Conservation (phyloP, 2,329 filamentous ascomycete genomes). For the Madurella fahalii region DNA sequence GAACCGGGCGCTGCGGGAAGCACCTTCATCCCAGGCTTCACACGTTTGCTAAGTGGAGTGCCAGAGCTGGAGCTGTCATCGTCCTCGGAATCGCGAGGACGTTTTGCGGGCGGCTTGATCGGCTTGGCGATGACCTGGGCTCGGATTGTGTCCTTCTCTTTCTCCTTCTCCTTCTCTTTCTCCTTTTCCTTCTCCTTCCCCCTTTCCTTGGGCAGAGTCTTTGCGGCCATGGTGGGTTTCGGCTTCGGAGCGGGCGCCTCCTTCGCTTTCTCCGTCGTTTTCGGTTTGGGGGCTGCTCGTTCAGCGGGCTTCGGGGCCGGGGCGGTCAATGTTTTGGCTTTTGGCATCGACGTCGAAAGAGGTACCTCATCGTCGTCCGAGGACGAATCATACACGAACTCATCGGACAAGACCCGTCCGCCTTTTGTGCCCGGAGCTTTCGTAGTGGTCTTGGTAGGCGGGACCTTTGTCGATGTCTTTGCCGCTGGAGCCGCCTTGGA, state of each 20-base stretch:
- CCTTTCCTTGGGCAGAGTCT: constrained; percentile 7
- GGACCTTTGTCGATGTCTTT: constrained; percentile 36
- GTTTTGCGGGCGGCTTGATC: constrained; percentile 43
- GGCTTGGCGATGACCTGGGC: constrained; percentile 27
- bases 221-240: constrained; percentile 33
- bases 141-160: constrained; percentile 33
- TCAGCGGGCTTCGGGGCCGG: constrained; percentile 23
- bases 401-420: constrained; percentile 50
- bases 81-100: constrained; percentile 48
- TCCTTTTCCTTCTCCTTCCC: constrained; percentile 10
- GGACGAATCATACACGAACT: constrained; percentile 54
- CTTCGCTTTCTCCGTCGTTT: constrained; percentile 25
- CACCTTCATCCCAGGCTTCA: constrained; percentile 38
- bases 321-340: constrained; percentile 16
- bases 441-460: constrained; percentile 42
- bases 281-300: constrained; percentile 24
- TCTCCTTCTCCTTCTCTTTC: constrained; percentile 23
- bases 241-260: constrained; percentile 32
- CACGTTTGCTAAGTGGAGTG: constrained; percentile 54
- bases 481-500: constrained; percentile 34
- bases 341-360: constrained; percentile 33
- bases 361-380: constrained; percentile 50
- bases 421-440: constrained; percentile 38
- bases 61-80: constrained; percentile 59
- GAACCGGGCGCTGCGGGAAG: constrained; percentile 11